Base-by-base conservation (phyloP, 2,329 filamentous ascomycete genomes). In the Pseudogymnoascus sp. region DNA sequence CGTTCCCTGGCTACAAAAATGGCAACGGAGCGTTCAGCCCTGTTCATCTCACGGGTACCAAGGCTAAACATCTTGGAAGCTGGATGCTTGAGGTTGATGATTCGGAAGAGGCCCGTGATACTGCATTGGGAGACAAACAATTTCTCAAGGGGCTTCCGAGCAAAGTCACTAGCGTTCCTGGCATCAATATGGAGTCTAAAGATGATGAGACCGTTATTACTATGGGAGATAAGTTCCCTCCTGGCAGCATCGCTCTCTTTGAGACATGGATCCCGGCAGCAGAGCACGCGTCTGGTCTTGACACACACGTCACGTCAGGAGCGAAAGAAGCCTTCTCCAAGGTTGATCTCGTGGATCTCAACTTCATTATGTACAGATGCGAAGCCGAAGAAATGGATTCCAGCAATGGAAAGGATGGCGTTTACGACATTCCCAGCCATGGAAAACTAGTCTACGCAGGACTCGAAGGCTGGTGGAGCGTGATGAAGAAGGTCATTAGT, bases 391-490 rank as follows among this genome's bases (percentile, higher is more conserved):
- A 90, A 75, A 84, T 85, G 59, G 91, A 95, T 69, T 85, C 84
- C 5, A 96, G 89, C 67, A 83, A 82, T 61, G 91, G 91, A 3
- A 82, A 84, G 65, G 91, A 97, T 73, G 93, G 95, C n/a, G 87
- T 88, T 7, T 99, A 97, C 76, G 84, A 87, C 61, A 89, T 99
- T 67, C 95, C 95, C 1, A 87, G 88, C 1, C 81, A 92, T 72
- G 93, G 93, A 2, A 86, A 89, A 64, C 82, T 97, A 44, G 90
- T 97, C 1, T 99, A 97, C 75, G 93, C 93, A 65, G 95, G 95
- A 65, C 82, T 99, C n/a, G 95, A 99, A 75, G 96, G 96, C 38
- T 99, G 95, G 93, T 96, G 93, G 92, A 97, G 92, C 73, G 80
- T 96, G 0, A 78, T 99, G 44, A 88, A 91, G 69, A 82, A 89